Percentiles rank a stretch among this genome's conserved stretches.
These are phyloP conservation scores for Neofusicoccum laricinum DNA, from an alignment of 2,329 filamentous ascomycete genomes.

Conservation along the genomic window DNA sequence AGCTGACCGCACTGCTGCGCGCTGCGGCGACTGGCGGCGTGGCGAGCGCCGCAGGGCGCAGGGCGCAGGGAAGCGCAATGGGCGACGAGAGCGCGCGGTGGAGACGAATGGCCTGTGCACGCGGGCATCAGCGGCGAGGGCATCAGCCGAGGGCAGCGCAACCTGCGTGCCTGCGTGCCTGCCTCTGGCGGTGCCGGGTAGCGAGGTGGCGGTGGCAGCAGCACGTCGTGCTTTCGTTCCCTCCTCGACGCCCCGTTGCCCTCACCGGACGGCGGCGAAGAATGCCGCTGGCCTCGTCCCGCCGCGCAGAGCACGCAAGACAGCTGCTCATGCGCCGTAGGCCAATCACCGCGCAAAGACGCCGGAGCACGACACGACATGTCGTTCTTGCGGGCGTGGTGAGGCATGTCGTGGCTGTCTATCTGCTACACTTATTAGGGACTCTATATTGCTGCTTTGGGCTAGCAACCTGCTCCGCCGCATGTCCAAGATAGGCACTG, in stretches of 20 bases:
- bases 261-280: not conserved
- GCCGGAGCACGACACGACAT: not conserved
- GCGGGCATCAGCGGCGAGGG: not conserved
- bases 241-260: not conserved
- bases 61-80: not conserved
- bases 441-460: not conserved
- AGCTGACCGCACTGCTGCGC: not conserved
- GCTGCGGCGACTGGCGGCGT: not conserved
- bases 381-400: not conserved
- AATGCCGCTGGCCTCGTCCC: not conserved
- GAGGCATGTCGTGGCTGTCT: not conserved
- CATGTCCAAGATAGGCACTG: not conserved
- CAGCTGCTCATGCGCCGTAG: no score
- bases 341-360: not conserved
- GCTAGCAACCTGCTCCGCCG: not conserved
- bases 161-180: not conserved
- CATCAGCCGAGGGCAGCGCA: not conserved
- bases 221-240: not conserved
- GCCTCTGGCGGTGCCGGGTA: not conserved
- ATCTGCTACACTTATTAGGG: not conserved
- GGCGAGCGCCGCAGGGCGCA: not conserved
- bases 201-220: not conserved
- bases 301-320: no score
- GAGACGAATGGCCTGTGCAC: not conserved
- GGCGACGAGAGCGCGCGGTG: not conserved